Evolutionary conservation across 2,329 filamentous ascomycete genomes (phyloP).

Genomic region (Myrmaecium sp.): DNA sequence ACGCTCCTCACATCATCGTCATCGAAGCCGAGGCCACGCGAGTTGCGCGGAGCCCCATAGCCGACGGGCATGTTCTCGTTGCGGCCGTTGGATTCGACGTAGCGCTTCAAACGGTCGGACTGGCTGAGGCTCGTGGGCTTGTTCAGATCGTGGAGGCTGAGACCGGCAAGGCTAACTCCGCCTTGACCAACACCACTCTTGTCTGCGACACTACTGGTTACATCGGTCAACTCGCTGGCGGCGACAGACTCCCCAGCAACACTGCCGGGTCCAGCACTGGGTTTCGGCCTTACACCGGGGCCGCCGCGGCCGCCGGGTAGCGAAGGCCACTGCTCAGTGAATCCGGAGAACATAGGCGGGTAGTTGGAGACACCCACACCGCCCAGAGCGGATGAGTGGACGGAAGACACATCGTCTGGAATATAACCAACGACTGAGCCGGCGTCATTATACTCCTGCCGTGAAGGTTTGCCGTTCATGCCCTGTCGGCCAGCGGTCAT

Average conservation of each 20-base stretch:
- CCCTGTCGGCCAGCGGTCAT: slow-evolving; percentile 31
- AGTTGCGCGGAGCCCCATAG: slow-evolving; percentile 26
- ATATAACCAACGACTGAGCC: slow-evolving; percentile 91
- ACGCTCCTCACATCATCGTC: slow-evolving; percentile 95
- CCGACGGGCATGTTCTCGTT: slow-evolving; percentile 25
- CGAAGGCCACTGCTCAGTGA: slow-evolving; percentile 79
- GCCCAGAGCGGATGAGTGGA: slow-evolving; percentile 81
- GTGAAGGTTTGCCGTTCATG: slow-evolving; percentile 29
- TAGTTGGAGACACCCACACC: slow-evolving; percentile 74
- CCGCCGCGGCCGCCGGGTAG: slow-evolving; percentile 52
- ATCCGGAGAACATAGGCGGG: slow-evolving; percentile 89
- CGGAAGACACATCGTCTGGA: slow-evolving; percentile 88
- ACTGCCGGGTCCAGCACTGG: slow-evolving; percentile 39
- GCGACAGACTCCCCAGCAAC: slow-evolving; percentile 85
- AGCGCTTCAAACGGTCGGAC: slow-evolving; percentile 83
- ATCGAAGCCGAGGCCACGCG: slow-evolving; percentile 31
- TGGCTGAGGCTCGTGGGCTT: slow-evolving; percentile 61
- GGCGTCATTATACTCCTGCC: slow-evolving; percentile 47
- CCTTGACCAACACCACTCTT: slow-evolving; percentile 59
- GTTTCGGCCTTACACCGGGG: slow-evolving; percentile 46
- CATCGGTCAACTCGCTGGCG: slow-evolving; percentile 77
- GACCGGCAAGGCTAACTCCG: slow-evolving; percentile 74
- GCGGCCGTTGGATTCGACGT: slow-evolving; percentile 72
- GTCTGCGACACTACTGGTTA: slow-evolving; percentile 59
- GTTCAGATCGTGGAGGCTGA: slow-evolving; percentile 55